Percentiles rank a stretch among this genome's conserved stretches.
Evolutionary conservation across 1,284 basidiomycete species (phyloP).

Genomic region (Boletus semigastroideus): DNA sequence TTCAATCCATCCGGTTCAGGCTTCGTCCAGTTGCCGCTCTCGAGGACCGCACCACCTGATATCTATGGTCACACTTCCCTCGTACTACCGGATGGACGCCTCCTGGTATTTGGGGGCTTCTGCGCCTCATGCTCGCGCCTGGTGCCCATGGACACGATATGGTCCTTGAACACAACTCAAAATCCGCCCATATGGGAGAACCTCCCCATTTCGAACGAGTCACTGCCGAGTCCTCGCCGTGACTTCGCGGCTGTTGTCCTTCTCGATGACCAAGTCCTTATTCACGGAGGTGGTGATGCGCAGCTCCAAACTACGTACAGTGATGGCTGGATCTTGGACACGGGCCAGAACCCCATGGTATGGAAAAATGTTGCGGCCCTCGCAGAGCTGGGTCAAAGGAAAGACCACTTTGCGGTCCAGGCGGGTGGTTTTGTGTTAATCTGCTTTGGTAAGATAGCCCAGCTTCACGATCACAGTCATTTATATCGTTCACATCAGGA

Average conservation of each 20-base stretch:
- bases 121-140: conserved; percentile 48
- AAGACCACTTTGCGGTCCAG: conserved; percentile 71
- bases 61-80: conserved; percentile 72
- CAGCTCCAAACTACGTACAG: conserved; percentile 51
- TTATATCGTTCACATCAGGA: conserved; percentile 41
- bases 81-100: conserved; percentile 61
- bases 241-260: conserved; percentile 64
- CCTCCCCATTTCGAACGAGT: conserved; percentile 38
- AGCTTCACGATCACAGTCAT: background rate
- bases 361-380: conserved; percentile 57
- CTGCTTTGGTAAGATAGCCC: conserved; percentile 65
- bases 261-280: conserved; percentile 56
- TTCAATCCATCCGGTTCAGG: conserved; percentile 53
- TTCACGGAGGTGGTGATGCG: conserved; percentile 77
- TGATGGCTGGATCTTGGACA: conserved; percentile 79
- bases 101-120: conserved; percentile 79
- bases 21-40: conserved; percentile 57
- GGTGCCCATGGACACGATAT: conserved; percentile 58
- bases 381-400: conserved; percentile 56
- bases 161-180: conserved; percentile 61
- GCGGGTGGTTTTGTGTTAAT: conserved; percentile 66
- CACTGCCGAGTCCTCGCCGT: conserved; percentile 60
- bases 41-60: conserved; percentile 56
- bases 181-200: conserved; percentile 51
- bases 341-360: conserved; percentile 49